Base-by-base conservation (phyloP, 2,329 filamentous ascomycete genomes). In the Epichloe gansuensis region DNA sequence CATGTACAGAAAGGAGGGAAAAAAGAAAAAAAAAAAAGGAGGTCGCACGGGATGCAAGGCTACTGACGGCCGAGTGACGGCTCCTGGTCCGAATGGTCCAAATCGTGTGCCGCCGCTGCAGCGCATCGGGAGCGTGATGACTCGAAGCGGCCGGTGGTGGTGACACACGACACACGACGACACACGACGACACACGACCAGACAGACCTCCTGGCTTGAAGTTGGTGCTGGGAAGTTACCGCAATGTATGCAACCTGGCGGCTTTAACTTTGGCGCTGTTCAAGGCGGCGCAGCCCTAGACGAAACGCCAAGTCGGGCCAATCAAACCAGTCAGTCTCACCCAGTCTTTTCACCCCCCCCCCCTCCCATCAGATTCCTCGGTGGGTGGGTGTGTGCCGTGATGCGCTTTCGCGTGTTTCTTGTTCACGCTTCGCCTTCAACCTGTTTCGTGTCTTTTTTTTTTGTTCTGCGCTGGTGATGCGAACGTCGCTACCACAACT, bases 161-260 rank as follows among this genome's bases (percentile, higher is more conserved):
- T 57, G 51, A 48, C 48, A 53, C 49, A 43, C 31, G 39, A 47
- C 17, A 15, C 23, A 23, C 31, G 31, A 11, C 31, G 9, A 11
- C 7, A 27, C 27, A 31, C 27, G 8, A 31, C 8, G 51, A 48
- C 48, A 51, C 49, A 40, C 34, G 34, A 47, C 21, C 25, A 46
- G 17, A 23, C 17, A 36, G 13, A 25, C 25, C 44, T 17, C 15
- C 51, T 21, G 35, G 34, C 45, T 23, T 34, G 39, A 15, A 15
- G 49, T 52, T 52, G 47, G 51, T 51, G 55, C 38, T 54, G 50
- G 43, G 43, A 48, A 53, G 50, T 49, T 50, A 45, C 55, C 35
- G 49, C 47, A 39, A 56, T 58, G 50, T 53, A 56, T 58, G 50
- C 51, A 47, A 58, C 55, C 12, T 41, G 48, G 39, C 44, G 43